A percentile compares a stretch with the other conserved stretches of the same genome.
phyloP scores from a whole-genome alignment of 2,329 filamentous ascomycete genomes.

The Hypoxylon sp. region DNA sequence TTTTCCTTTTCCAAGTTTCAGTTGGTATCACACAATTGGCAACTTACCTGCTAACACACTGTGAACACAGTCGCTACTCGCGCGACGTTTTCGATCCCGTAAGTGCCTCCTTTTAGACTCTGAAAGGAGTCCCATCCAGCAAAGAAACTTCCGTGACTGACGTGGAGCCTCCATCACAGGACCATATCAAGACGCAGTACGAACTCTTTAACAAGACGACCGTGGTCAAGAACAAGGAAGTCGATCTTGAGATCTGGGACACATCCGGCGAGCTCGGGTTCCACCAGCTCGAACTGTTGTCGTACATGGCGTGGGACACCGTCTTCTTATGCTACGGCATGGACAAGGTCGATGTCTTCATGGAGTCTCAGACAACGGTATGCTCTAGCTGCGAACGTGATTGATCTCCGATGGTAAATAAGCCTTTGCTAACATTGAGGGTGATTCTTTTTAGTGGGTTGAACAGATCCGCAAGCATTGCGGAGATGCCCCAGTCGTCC shows the following conservation, averaged over 20 bases:
- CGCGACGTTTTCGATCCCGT: slow-evolving; percentile 48
- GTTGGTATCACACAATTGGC: not conserved
- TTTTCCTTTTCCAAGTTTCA: not conserved
- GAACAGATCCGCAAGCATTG: slow-evolving; percentile 77
- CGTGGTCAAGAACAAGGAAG: slow-evolving; percentile 45
- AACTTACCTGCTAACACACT: slow-evolving; percentile 12
- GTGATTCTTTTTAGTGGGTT: slow-evolving; percentile 68
- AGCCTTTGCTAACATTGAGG: slow-evolving; percentile 31
- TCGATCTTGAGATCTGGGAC: slow-evolving; percentile 55
- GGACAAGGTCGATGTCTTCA: slow-evolving; percentile 51
- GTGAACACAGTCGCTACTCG: slow-evolving; percentile 49
- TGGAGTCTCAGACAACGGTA: slow-evolving; percentile 52
- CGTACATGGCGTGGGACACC: slow-evolving; percentile 55
- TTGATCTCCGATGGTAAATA: not conserved
- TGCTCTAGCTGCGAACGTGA: not conserved
- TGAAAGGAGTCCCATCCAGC: not conserved
- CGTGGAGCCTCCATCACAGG: slow-evolving; percentile 17
- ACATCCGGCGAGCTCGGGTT: slow-evolving; percentile 49
- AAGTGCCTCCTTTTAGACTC: slow-evolving; percentile 6
- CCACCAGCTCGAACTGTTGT: slow-evolving; percentile 51
- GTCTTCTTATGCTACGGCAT: slow-evolving; percentile 59
- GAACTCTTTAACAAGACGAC: slow-evolving; percentile 51
- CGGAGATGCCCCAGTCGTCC: slow-evolving; percentile 76
- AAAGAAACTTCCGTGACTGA: not conserved
- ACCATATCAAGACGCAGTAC: slow-evolving; percentile 49